phyloP scores from a whole-genome alignment of 1,284 basidiomycete species.

The Leucoagaricus sp. region DNA sequence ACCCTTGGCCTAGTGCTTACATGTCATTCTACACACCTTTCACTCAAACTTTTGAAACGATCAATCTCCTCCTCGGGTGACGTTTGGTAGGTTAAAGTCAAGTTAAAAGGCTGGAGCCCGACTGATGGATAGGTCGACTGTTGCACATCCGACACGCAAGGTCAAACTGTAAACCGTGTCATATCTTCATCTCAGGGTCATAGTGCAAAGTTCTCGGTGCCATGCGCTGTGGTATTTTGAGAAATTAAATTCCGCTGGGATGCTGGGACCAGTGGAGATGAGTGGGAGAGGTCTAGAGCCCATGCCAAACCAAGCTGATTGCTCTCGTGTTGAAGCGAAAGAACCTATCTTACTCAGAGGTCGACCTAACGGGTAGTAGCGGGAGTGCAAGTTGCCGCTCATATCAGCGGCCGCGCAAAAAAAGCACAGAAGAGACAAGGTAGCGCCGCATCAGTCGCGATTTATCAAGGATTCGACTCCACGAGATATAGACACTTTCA shows the following conservation, averaged over 20 bases:
- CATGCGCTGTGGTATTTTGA: not conserved
- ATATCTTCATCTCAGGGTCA: not conserved
- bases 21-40: not conserved
- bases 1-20: not conserved
- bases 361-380: not conserved
- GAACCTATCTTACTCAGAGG: not conserved
- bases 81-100: conserved; percentile 2
- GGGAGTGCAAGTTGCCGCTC: too few species aligned
- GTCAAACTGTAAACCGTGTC: not conserved
- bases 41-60: conserved; percentile 11
- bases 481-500: not conserved
- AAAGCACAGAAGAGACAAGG: not conserved
- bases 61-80: conserved; percentile 2
- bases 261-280: not conserved
- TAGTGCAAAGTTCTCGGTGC: not conserved
- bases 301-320: not conserved
- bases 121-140: not conserved
- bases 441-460: not conserved
- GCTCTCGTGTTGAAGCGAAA: not conserved
- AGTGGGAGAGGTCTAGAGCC: not conserved
- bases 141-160: not conserved
- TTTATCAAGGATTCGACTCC: not conserved
- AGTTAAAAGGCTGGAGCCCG: not conserved
- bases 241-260: not conserved
- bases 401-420: not conserved